A percentile compares a stretch with the other conserved stretches of the same genome.
These are phyloP conservation scores for Astraeus odoratus DNA, from an alignment of 768 basidiomycete species.

Conservation along the genomic window DNA sequence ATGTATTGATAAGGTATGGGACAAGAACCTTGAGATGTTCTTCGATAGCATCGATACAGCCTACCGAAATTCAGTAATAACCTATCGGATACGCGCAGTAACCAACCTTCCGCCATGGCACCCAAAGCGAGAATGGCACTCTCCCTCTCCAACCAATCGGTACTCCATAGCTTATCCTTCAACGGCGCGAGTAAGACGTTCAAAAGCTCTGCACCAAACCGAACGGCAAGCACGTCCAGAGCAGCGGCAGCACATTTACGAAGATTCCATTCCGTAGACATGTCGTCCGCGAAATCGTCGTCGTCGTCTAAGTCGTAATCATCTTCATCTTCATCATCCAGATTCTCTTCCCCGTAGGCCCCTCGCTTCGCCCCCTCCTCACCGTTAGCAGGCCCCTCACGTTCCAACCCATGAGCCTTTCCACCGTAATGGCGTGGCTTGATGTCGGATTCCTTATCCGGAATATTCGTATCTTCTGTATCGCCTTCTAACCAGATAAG, in stretches of 20 bases:
- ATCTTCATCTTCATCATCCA: conserved; percentile 83
- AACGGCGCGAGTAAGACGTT: conserved; percentile 83
- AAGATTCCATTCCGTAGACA: conserved; percentile 97
- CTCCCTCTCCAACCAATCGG: conserved; percentile 91
- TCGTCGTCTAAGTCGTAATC: conserved; percentile 83
- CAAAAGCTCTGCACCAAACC: conserved; percentile 84
- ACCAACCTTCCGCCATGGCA: conserved; percentile 94
- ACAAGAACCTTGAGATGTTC: conserved; percentile 91
- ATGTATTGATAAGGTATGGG: conserved; percentile 84
- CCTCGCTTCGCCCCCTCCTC: conserved; percentile 37
- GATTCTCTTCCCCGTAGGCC: conserved; percentile 75
- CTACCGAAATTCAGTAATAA: conserved; percentile 34
- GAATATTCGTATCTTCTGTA: conserved; percentile 80
- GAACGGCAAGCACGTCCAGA: conserved; percentile 91
- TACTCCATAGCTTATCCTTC: conserved; percentile 90
- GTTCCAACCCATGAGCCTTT: conserved; percentile 81
- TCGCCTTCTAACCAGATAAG: conserved; percentile 92
- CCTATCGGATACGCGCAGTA: not conserved
- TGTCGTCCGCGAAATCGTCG: conserved; percentile 87
- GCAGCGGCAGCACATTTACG: conserved; percentile 98
- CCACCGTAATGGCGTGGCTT: conserved; percentile 89
- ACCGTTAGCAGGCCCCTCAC: conserved; percentile 41
- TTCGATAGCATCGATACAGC: conserved; percentile 93
- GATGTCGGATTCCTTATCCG: conserved; percentile 93
- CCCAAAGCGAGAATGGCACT: conserved; percentile 94